Evolutionary conservation across 2,329 filamentous ascomycete species (phyloP).

Genomic region (Trematosphaeria pertusa): DNA sequence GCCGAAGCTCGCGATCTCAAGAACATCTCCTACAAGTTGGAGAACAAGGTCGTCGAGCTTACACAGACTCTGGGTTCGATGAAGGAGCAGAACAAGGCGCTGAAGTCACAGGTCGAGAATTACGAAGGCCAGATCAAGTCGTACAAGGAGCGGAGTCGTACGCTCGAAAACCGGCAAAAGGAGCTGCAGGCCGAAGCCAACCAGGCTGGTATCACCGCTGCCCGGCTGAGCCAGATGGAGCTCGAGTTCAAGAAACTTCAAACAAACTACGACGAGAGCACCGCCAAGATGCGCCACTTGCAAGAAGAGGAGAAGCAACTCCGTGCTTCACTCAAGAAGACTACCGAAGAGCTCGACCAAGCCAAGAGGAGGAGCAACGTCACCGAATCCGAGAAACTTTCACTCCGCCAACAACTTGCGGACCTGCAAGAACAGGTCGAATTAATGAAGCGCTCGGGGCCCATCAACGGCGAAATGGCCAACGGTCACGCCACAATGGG

Average conservation of each 20-base stretch:
- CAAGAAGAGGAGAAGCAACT: conserved; percentile 92
- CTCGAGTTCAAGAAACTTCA: conserved; percentile 95
- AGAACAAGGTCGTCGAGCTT: conserved; percentile 99
- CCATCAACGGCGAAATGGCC: conserved; percentile 71
- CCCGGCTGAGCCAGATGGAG: conserved; percentile 88
- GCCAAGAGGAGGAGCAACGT: conserved; percentile 76
- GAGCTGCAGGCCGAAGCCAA: conserved; percentile 97
- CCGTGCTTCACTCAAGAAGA: conserved; percentile 79
- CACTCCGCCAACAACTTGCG: conserved; percentile 83
- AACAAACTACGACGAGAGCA: conserved; percentile 86
- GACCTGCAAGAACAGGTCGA: conserved; percentile 94
- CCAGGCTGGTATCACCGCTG: conserved; percentile 93
- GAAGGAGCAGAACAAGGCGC: conserved; percentile 91
- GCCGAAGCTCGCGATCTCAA: conserved; percentile 98
- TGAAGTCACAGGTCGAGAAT: conserved; percentile 88
- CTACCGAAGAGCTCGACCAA: conserved; percentile 81
- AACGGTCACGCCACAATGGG: conserved; percentile 65
- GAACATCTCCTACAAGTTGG: conserved; percentile 98
- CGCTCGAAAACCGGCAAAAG: conserved; percentile 86
- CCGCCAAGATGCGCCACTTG: conserved; percentile 87
- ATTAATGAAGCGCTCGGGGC: conserved; percentile 77
- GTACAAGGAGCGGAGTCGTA: conserved; percentile 91
- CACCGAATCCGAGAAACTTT: conserved; percentile 84
- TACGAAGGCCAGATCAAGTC: conserved; percentile 96
- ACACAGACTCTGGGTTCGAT: conserved; percentile 91